Base-by-base conservation (phyloP, 2,329 filamentous ascomycete genomes). In the Peltaster fructicola region DNA sequence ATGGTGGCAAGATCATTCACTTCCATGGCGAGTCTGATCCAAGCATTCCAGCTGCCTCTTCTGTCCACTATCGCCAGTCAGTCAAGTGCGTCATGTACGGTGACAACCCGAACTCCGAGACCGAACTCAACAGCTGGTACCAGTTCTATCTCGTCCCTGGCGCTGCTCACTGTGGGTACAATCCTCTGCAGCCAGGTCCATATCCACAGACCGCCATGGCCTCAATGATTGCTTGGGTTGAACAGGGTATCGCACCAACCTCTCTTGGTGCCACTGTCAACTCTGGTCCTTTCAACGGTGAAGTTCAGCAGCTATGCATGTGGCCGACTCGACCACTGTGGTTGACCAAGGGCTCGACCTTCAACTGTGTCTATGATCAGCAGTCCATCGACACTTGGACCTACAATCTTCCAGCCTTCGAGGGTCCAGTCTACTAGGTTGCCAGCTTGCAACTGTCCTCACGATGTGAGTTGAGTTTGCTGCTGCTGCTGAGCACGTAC, bases 21-120 rank as follows among this genome's bases (percentile, higher is more conserved):
- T 65, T 56, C 48, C 64, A 69, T 44, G 63, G 63, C 24, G 63
- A 68, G 42, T 59, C 58, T 1, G 65, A 68, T 40, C 44, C 52
- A 9, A 56, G 52, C 8, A 50, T 70, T 32, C 63, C 63, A 1
- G 44, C 64, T 1, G 59, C 51, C 4, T 65, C 61, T 0, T 65
- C 61, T 0, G 54, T 65, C 1, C 60, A 56, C 38, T 69, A 67
- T 49, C 59, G 54, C 44, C 53, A 68, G 28, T 57, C 60, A 4
- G 63, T 68, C 23, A 56, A 57, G 17, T 38, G 36, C 4, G 48
- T 56, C 40, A 63, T 66, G 58, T 63, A 63, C 44, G 49, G 53
- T 4, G 33, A 50, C 11, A 38, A 43, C 3, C 48, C 53, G 3
- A 34, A 50, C 14, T 17, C 51, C 4, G 39, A 48, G 7, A 35